Evolutionary conservation across 2,329 filamentous ascomycete species (phyloP), one percentile per base, ranked within the genome.

Genomic region (Exophiala aquamarina): DNA sequence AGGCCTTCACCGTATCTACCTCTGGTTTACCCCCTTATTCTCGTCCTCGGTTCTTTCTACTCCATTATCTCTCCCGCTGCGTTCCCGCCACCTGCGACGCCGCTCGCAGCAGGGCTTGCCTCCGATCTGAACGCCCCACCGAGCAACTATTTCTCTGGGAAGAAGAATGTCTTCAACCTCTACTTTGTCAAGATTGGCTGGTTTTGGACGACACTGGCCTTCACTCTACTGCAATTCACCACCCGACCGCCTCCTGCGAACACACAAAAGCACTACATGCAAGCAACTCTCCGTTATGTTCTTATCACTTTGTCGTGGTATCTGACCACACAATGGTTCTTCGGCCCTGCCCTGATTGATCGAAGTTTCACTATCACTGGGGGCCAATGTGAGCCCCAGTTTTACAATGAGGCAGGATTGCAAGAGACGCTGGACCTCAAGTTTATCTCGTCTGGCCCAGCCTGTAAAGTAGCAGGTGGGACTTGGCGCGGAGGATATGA

Each of bases 121-220:
- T 50, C 61, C 23, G 58, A 63, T 44, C 54, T 64, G 13, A 56
- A 64, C 50, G 46, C 39, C 13, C 35, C 41, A 11, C 56, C 42
- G 14, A 50, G 50, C 11, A 74, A 73, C 64, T 98, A 97, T 74
- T 98, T 98, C 66, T 92, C 93, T 37, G 86, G 86, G 60, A 98
- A 98, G 70, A 79, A 83, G 66, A 98, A 98, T 71, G 60, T 96
- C 42, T 87, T 97, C 78, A 98, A 98, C 65, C 69, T 87, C 37
- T 79, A 90, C 61, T 98, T 97, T 63, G 93, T 98, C 62, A 98
- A 98, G 75, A 77, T 87, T 44, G 92, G 92, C 52, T 98, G 93
- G 93, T 79, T 84, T 40, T 98, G 93, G 93, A 83, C 89, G 21
- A 90, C 87, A 0, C 64, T 81, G 8, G 84, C 88, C 1, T 91